These are phyloP conservation scores for Plasmodium coatneyi DNA, from an alignment of 169 alveolate genomes.

Conservation along the genomic window DNA sequence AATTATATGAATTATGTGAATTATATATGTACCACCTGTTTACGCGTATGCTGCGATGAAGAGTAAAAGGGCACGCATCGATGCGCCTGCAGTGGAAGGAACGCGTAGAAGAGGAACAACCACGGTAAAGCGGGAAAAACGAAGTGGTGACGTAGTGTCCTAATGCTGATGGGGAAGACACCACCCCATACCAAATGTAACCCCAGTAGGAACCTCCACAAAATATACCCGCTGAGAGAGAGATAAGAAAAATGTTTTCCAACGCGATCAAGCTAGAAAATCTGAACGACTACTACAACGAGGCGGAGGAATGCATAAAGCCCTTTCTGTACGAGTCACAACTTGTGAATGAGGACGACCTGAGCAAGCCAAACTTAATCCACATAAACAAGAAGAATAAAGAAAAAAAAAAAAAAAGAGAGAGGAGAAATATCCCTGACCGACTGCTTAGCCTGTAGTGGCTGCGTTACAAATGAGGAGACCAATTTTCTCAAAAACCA, in stretches of 20 bases:
- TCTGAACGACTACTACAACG: constrained; percentile 87
- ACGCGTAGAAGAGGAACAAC: neutral
- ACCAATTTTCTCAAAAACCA: constrained; percentile 87
- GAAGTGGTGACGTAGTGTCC: neutral
- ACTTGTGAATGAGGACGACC: constrained; percentile 40
- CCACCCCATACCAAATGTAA: neutral
- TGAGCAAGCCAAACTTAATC: constrained; percentile 47
- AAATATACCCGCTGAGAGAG: neutral
- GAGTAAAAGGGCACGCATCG: neutral
- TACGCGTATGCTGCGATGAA: neutral
- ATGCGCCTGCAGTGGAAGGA: neutral
- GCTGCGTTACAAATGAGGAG: constrained; percentile 94
- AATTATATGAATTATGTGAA: neutral
- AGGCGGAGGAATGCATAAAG: constrained; percentile 87
- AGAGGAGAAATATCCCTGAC: constrained; percentile 77
- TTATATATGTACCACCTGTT: neutral
- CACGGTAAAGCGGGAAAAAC: neutral
- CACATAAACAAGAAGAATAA: constrained; percentile 35
- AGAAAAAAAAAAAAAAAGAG: neutral
- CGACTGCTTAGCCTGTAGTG: constrained; percentile 94
- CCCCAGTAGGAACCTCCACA: neutral
- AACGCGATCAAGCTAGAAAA: constrained; percentile 86
- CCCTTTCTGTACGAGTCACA: constrained; percentile 80
- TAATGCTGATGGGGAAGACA: neutral
- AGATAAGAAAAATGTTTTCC: constrained; percentile 78